phyloP scores from a whole-genome alignment of 2,329 filamentous ascomycete genomes.

The Stemphylium vesicarium region DNA sequence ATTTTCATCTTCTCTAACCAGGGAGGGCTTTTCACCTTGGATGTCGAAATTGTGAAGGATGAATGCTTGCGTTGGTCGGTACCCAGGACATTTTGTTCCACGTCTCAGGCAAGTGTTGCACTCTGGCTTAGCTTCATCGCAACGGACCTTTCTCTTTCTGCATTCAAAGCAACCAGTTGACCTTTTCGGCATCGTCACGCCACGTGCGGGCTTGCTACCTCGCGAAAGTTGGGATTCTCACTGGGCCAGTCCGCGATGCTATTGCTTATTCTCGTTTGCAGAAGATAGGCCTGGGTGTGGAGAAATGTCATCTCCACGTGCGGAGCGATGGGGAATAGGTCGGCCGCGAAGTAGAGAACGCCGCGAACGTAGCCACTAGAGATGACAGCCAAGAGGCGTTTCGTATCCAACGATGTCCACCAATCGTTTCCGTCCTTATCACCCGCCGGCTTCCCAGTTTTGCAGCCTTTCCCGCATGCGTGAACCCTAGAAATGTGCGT shows the following conservation, averaged over 20 bases:
- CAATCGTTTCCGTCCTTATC: slow-evolving; percentile 8
- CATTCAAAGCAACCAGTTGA: slow-evolving; percentile 47
- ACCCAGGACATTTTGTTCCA: slow-evolving; percentile 46
- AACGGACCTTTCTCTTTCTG: slow-evolving; percentile 47
- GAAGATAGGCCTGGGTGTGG: not conserved
- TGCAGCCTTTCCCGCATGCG: slow-evolving; percentile 9
- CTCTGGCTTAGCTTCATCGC: slow-evolving; percentile 46
- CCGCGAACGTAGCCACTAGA: slow-evolving; percentile 8
- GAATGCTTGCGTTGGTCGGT: slow-evolving; percentile 44
- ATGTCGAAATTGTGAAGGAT: slow-evolving; percentile 44
- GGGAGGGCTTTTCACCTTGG: slow-evolving; percentile 33
- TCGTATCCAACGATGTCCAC: slow-evolving; percentile 13
- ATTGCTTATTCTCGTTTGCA: not conserved
- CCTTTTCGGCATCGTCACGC: slow-evolving; percentile 44
- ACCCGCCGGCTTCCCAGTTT: slow-evolving; percentile 6
- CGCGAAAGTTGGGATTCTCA: slow-evolving; percentile 1
- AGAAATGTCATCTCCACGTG: slow-evolving; percentile 5
- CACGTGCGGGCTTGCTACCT: slow-evolving; percentile 10
- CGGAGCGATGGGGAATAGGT: not conserved
- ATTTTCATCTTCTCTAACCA: slow-evolving; percentile 46
- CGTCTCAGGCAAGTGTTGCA: slow-evolving; percentile 44
- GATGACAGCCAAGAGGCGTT: slow-evolving; percentile 15
- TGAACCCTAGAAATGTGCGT: not conserved
- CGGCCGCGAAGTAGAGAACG: slow-evolving; percentile 3
- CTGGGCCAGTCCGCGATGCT: not conserved